phyloP scores from a whole-genome alignment of 202 grass and related monocot species.

The Hordeum pubiflorum region DNA sequence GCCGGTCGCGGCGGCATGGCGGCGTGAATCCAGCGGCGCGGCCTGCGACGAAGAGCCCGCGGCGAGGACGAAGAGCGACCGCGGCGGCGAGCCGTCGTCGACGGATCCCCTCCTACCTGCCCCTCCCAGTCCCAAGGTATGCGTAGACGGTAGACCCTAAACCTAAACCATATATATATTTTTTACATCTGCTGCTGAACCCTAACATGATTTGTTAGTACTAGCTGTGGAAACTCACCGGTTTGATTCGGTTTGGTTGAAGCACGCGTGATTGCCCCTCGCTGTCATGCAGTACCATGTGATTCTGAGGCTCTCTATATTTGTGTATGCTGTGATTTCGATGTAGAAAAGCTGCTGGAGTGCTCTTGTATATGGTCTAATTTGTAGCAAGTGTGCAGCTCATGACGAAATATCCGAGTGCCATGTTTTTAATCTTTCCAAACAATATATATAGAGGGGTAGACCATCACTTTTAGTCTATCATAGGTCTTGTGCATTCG shows the following conservation, averaged over 20 bases:
- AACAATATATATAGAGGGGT: background rate
- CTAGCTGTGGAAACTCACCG: background rate
- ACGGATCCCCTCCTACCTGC: background rate
- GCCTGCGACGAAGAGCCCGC: background rate
- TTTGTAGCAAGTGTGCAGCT: background rate
- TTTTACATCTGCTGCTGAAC: background rate
- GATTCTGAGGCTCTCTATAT: background rate
- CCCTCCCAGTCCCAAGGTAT: background rate
- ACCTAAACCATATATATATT: background rate
- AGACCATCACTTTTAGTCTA: background rate
- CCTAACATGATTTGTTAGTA: background rate
- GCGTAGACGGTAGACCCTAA: background rate
- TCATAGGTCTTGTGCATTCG: background rate
- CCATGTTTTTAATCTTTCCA: background rate
- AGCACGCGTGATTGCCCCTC: background rate
- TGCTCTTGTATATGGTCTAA: background rate
- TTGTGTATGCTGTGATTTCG: background rate
- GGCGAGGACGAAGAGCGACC: background rate
- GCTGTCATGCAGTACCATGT: too few species aligned
- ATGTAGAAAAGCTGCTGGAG: too few species aligned
- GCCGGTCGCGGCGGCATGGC: background rate
- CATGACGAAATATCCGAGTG: background rate
- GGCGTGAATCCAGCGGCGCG: background rate
- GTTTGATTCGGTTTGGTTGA: rapidly evolving
- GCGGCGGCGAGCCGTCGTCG: background rate